Percentiles rank a stretch among this genome's conserved stretches.
Evolutionary conservation across 2,329 filamentous ascomycete genomes (phyloP).

Genomic region (Colletotrichum sp.): DNA sequence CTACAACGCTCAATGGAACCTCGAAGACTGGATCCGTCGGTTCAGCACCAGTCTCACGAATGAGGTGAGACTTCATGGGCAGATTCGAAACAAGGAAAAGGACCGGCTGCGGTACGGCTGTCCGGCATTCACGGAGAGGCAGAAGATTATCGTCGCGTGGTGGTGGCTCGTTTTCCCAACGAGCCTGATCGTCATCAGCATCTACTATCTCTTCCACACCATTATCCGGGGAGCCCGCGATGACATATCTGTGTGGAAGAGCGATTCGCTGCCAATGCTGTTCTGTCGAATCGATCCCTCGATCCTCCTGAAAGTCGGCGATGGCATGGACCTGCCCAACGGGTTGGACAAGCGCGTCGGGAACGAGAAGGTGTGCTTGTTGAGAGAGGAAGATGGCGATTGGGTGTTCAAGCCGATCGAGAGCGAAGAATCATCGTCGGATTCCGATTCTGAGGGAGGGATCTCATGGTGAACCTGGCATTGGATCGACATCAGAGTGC

Average conservation of each 20-base stretch:
- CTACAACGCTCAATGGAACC: constrained; percentile 34
- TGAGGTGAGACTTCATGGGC: constrained; percentile 38
- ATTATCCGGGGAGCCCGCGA: constrained; percentile 38
- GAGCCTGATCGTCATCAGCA: constrained; percentile 35
- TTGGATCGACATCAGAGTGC: not conserved
- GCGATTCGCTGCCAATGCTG: constrained; percentile 41
- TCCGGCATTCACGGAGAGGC: constrained; percentile 31
- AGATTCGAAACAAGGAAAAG: not conserved
- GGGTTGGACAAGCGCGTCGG: constrained; percentile 38
- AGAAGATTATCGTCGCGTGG: constrained; percentile 39
- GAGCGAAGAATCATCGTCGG: constrained; percentile 14
- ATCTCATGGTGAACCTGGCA: not conserved
- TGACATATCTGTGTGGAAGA: constrained; percentile 41
- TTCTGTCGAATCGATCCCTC: constrained; percentile 39
- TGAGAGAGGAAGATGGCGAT: constrained; percentile 35
- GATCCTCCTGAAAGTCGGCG: constrained; percentile 33
- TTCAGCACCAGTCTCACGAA: constrained; percentile 39
- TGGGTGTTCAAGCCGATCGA: constrained; percentile 39
- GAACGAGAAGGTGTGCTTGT: constrained; percentile 36
- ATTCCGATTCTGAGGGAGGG: constrained; percentile 5
- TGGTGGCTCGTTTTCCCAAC: constrained; percentile 41
- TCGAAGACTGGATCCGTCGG: constrained; percentile 35
- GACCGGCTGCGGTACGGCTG: constrained; percentile 30
- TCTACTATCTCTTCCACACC: constrained; percentile 39
- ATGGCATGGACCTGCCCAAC: constrained; percentile 40